Evolutionary conservation across 306 rosid species (phyloP).

Genomic region (Cyamopsis tetragonoloba): DNA sequence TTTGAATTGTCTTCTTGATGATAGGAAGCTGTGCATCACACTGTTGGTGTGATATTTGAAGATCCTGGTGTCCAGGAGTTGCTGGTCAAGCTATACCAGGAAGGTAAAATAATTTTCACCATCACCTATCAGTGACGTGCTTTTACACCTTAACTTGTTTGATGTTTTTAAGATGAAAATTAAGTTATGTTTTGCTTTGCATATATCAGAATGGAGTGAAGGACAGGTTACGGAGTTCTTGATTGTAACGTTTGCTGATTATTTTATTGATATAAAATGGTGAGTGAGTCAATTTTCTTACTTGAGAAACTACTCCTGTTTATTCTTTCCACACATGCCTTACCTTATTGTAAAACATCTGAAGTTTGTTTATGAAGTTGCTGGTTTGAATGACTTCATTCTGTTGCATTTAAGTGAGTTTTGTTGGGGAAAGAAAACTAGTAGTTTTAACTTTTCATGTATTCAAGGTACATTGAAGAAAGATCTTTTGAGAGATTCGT

Average conservation of each 20-base stretch:
- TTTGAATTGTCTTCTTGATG: constrained; percentile 26
- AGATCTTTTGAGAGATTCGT: constrained; percentile 95
- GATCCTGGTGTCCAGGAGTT: constrained; percentile 98
- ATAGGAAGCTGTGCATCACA: constrained; percentile 91
- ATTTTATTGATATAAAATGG: constrained; percentile 89
- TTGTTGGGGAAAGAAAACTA: constrained; percentile 28
- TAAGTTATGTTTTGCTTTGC: constrained; percentile 14
- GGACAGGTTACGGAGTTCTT: constrained; percentile 91
- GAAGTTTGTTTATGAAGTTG: constrained; percentile 1
- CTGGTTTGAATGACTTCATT: not conserved
- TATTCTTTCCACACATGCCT: not conserved
- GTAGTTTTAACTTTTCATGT: constrained; percentile 14
- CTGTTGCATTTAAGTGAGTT: constrained; percentile 4
- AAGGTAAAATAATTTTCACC: constrained; percentile 28
- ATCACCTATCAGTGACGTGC: not conserved
- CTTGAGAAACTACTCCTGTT: constrained; percentile 5
- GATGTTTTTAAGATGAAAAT: not conserved
- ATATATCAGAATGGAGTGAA: constrained; percentile 94
- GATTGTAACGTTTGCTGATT: constrained; percentile 91
- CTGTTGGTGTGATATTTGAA: constrained; percentile 94
- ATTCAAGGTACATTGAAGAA: constrained; percentile 90
- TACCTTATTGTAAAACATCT: constrained; percentile 1
- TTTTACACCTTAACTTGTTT: constrained; percentile 15
- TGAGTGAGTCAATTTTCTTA: constrained; percentile 46
- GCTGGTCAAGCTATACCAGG: constrained; percentile 75